These are phyloP conservation scores for Pyrenochaeta sp. DNA, from an alignment of 2,329 filamentous ascomycete species.

Conservation along the genomic window DNA sequence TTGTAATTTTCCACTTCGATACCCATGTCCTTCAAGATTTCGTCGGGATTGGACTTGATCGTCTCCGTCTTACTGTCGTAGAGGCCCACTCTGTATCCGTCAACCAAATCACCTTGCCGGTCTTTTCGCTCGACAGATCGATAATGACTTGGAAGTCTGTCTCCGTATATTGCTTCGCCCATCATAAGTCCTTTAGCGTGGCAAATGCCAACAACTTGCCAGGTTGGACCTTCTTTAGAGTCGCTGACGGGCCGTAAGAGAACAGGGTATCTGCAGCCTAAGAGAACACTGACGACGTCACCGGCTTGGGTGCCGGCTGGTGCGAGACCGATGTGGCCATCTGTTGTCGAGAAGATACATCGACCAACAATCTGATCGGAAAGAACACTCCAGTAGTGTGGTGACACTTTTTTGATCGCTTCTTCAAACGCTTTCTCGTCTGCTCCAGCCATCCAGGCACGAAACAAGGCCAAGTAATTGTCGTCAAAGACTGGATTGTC, in stretches of 20 bases:
- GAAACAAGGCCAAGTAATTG: not conserved
- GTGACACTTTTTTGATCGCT: not conserved
- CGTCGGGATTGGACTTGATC: constrained; percentile 2
- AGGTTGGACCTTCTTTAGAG: not conserved
- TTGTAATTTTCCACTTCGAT: constrained; percentile 12
- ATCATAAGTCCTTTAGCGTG: constrained; percentile 4
- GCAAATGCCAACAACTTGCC: constrained; percentile 6
- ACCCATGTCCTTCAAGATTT: constrained; percentile 6
- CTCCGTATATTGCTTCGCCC: constrained; percentile 10
- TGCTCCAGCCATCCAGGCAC: not conserved
- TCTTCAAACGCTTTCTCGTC: not conserved
- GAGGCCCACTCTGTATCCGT: not conserved
- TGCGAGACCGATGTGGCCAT: not conserved
- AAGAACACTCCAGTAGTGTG: not conserved
- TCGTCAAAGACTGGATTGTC: not conserved
- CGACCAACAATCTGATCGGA: not conserved
- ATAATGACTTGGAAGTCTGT: not conserved
- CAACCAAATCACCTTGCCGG: not conserved
- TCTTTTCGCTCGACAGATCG: not conserved
- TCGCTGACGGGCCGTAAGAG: not conserved
- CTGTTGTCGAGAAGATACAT: not conserved
- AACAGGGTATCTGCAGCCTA: constrained; percentile 4
- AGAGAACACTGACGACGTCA: constrained; percentile 3
- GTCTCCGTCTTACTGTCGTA: not conserved
- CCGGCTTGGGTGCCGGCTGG: not conserved